Percentiles rank a stretch among this genome's conserved stretches.
phyloP scores from a whole-genome alignment of 208 protist genomes.

The Acanthamoeba royreba region DNA sequence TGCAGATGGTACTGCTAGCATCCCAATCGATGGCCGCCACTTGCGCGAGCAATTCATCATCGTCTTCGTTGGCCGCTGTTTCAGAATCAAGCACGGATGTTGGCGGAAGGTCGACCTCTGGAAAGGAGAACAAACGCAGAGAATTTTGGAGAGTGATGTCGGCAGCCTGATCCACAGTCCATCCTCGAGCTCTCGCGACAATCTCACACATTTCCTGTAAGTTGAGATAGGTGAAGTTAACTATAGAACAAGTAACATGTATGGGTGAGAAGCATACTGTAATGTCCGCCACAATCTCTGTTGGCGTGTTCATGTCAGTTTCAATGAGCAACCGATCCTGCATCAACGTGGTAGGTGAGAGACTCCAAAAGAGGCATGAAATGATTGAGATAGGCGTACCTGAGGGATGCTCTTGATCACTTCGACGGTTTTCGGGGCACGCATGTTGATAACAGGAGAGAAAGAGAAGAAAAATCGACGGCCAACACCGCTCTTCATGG shows the following conservation, averaged over 20 bases:
- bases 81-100: too few species aligned
- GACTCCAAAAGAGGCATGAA: too few species aligned
- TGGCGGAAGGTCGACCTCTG: background rate
- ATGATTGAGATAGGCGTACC: background rate
- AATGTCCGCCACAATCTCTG: background rate
- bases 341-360: background rate
- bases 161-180: background rate
- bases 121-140: background rate
- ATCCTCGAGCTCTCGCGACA: background rate
- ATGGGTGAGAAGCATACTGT: background rate
- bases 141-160: background rate
- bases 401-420: constrained; percentile 27
- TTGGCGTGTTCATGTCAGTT: background rate
- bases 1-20: too few species aligned
- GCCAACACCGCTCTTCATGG: background rate
- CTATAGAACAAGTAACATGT: background rate
- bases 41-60: too few species aligned
- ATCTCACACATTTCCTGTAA: constrained; percentile 1
- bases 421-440: background rate
- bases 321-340: constrained; percentile 18
- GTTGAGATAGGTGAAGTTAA: background rate
- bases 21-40: too few species aligned
- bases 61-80: too few species aligned
- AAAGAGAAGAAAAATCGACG: constrained; percentile 46
- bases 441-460: constrained; percentile 44